A percentile compares a stretch with the other conserved stretches of the same genome.
phyloP scores from a whole-genome alignment of 495 filamentous ascomycete species.

The Penicillium maclennaniae region DNA sequence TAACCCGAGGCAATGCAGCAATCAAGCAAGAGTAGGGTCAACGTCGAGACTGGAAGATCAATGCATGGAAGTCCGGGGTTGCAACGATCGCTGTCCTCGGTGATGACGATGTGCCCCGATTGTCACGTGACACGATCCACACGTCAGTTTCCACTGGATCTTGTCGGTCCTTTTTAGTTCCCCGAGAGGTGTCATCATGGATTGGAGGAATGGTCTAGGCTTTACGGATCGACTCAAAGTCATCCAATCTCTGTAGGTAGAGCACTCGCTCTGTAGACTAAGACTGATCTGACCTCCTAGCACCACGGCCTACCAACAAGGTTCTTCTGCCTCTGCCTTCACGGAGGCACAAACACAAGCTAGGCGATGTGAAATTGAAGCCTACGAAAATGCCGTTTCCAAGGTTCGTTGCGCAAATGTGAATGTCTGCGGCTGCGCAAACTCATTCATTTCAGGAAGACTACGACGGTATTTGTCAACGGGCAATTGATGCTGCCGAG shows the following conservation, averaged over 20 bases:
- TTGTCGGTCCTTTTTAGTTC: too few relatives aligned
- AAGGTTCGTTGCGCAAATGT: constrained; percentile 25
- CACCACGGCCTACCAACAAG: constrained; percentile 41
- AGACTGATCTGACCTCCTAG: constrained; percentile 29
- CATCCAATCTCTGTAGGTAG: constrained; percentile 46
- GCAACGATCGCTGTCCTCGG: constrained; percentile 24
- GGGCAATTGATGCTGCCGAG: constrained; percentile 39
- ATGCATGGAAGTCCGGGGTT: constrained; percentile 22
- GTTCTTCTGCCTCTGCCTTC: constrained; percentile 34
- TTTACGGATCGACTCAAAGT: constrained; percentile 51
- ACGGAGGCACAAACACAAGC: constrained; percentile 43
- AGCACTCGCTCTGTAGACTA: not conserved
- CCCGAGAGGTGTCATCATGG: constrained; percentile 27
- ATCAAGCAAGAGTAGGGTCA: constrained; percentile 4
- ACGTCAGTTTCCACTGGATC: not conserved
- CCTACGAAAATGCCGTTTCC: constrained; percentile 38
- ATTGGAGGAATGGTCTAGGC: constrained; percentile 38
- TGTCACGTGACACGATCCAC: constrained; percentile 24
- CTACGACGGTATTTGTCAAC: constrained; percentile 44
- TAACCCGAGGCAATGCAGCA: constrained; percentile 27
- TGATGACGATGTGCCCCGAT: constrained; percentile 19
- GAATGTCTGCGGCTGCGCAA: not conserved
- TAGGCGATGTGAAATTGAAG: constrained; percentile 34
- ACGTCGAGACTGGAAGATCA: constrained; percentile 11
- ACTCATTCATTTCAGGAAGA: constrained; percentile 33